These are phyloP conservation scores for Hypoxylon lienhwacheense DNA, from an alignment of 495 filamentous ascomycete species.

Conservation along the genomic window DNA sequence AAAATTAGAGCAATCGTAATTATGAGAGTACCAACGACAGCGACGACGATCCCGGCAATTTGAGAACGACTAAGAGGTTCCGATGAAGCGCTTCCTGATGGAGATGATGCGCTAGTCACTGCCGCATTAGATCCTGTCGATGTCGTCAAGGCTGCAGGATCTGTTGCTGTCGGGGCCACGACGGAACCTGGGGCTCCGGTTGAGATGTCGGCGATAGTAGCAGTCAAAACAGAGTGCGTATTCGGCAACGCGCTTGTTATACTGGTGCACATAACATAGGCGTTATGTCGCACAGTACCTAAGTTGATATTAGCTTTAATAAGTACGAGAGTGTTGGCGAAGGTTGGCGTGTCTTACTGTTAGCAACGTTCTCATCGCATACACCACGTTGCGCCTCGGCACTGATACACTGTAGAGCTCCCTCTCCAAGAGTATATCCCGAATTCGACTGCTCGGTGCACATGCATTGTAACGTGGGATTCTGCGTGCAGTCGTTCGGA, in stretches of 20 bases:
- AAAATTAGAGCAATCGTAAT: slow-evolving; percentile 47
- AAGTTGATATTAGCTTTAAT: slow-evolving; percentile 27
- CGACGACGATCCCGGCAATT: slow-evolving; percentile 52
- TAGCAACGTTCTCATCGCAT: slow-evolving; percentile 42
- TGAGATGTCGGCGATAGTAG: slow-evolving; percentile 39
- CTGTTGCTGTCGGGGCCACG: slow-evolving; percentile 16
- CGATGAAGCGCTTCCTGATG: slow-evolving; percentile 3
- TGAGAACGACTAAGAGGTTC: slow-evolving; percentile 42
- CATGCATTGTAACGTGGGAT: slow-evolving; percentile 60
- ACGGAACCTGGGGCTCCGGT: slow-evolving; percentile 28
- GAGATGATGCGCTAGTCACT: slow-evolving; percentile 5
- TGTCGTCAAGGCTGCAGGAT: slow-evolving; percentile 20
- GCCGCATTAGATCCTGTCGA: slow-evolving; percentile 14
- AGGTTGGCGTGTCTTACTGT: slow-evolving; percentile 39
- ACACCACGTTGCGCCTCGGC: slow-evolving; percentile 47
- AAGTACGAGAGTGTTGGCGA: neutral
- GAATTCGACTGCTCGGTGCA: slow-evolving; percentile 60
- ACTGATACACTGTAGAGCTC: slow-evolving; percentile 63
- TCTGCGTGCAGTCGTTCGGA: slow-evolving; percentile 48
- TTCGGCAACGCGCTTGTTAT: slow-evolving; percentile 55
- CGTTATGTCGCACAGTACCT: slow-evolving; percentile 44
- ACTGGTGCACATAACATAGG: slow-evolving; percentile 61
- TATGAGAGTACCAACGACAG: slow-evolving; percentile 43
- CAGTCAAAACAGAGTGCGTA: slow-evolving; percentile 64
- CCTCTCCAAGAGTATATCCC: slow-evolving; percentile 72